Conservation (phyloP, 805 yeast species). For the Spathaspora arborariae region DNA sequence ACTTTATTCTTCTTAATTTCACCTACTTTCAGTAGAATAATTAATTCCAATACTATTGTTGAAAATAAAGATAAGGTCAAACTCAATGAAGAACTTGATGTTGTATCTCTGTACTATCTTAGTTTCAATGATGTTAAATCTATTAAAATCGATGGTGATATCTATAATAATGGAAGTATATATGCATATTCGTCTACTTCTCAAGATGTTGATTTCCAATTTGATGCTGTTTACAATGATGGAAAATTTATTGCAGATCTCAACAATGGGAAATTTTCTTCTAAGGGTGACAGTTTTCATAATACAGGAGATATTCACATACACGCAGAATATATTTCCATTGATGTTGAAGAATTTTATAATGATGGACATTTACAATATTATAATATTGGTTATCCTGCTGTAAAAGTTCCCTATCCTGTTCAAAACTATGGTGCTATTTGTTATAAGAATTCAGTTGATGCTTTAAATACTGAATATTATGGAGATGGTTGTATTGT, state of each 20-base stretch:
- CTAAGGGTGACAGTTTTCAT: not conserved
- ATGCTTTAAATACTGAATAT: not conserved
- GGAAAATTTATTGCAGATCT: not conserved
- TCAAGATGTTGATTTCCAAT: not conserved
- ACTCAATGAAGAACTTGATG: not conserved
- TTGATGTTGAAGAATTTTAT: not conserved
- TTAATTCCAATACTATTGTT: not conserved
- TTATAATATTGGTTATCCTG: not conserved
- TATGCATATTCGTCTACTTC: not conserved
- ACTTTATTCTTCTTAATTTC: not conserved
- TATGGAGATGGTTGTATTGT: not conserved
- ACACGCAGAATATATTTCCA: not conserved
- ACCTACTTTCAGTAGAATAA: not conserved
- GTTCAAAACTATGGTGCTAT: not conserved
- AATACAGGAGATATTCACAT: not conserved
- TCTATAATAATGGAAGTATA: not conserved
- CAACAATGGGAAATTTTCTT: not conserved
- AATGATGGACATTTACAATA: not conserved
- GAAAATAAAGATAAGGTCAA: not conserved
- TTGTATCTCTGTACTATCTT: not conserved
- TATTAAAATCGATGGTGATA: not conserved
- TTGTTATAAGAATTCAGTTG: not conserved
- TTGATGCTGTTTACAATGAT: not conserved
- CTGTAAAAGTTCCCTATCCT: not conserved
- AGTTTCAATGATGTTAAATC: not conserved